Evolutionary conservation across 441 rosid genomes (phyloP), one percentile per base, ranked within the genome.

Genomic region (Arabidopsis lyrata): DNA sequence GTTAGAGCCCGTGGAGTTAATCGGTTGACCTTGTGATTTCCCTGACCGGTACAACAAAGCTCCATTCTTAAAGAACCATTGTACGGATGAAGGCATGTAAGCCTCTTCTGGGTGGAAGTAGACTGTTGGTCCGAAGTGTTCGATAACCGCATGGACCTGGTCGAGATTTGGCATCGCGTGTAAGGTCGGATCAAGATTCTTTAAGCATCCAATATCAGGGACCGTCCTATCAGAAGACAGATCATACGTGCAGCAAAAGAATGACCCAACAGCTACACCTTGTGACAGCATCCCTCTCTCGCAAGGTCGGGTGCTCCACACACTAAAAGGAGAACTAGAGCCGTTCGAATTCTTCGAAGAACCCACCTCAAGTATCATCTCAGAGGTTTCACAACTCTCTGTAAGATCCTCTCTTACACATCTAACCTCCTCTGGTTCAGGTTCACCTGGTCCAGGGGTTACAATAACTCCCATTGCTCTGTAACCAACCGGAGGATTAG

Each of bases 91-190:
- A 16, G 94, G 94, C 85, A 89, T 49, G 80, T 77, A 89, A 49
- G 71, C 73, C 69, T 89, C 94, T 31, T 87, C 87, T 0, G 94
- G 91, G 69, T 89, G 94, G 77, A 89, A 89, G 85, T 77, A 89
- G 32, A 89, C 90, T 4, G 87, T 84, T 34, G 91, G 87, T 20
- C 91, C 91, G 2, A 82, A 89, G 53, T 87, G 86, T 58, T 78
- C 11, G 45, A 89, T 83, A 38, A 87, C 72, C 0, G 86, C 78
- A 0, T 87, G 87, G 45, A 87, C 65, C 64, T 89, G 94, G 57
- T 89, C 70, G 8, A 87, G 75, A 81, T 74, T 83, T 6, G 94
- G 94, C 91, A 89, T 85, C 0, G 87, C 90, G 32, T 80, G 81
- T 44, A 87, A 72, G 8, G 85, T 22, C 1, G 41, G 27, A 70